Evolutionary conservation across 805 yeast genomes (phyloP).

Genomic region (Saturnispora gosingensis): DNA sequence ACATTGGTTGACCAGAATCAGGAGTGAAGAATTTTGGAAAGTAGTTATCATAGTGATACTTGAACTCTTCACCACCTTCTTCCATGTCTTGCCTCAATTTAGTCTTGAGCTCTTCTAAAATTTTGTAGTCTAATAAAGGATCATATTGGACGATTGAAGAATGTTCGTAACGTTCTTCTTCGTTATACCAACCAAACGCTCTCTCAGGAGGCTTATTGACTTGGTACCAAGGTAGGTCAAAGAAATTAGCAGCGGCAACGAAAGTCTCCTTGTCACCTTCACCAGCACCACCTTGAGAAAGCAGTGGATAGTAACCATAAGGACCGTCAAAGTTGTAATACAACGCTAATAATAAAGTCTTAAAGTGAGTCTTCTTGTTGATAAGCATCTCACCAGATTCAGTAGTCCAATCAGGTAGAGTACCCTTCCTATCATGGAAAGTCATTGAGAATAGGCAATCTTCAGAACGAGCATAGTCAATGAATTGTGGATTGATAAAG

Average conservation of each 20-base stretch:
- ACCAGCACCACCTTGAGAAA: slow-evolving; percentile 68
- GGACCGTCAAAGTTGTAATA: slow-evolving; percentile 67
- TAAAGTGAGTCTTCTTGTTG: slow-evolving; percentile 49
- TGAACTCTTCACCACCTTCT: slow-evolving; percentile 18
- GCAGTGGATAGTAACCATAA: slow-evolving; percentile 53
- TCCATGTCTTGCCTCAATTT: slow-evolving; percentile 19
- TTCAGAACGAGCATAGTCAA: slow-evolving; percentile 29
- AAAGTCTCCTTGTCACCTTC: slow-evolving; percentile 79
- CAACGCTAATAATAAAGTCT: slow-evolving; percentile 47
- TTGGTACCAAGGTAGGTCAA: slow-evolving; percentile 44
- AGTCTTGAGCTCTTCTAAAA: slow-evolving; percentile 18
- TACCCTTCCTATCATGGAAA: slow-evolving; percentile 56
- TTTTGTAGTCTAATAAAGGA: slow-evolving; percentile 25
- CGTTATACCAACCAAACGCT: slow-evolving; percentile 27
- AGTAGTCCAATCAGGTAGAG: slow-evolving; percentile 60
- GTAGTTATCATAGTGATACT: slow-evolving; percentile 23
- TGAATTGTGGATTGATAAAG: slow-evolving; percentile 24
- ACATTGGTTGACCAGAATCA: slow-evolving; percentile 23
- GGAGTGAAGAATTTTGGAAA: slow-evolving; percentile 21
- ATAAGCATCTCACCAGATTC: slow-evolving; percentile 66
- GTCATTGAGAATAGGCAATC: slow-evolving; percentile 29
- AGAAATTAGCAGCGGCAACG: slow-evolving; percentile 57
- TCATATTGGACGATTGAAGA: slow-evolving; percentile 29
- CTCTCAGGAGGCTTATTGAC: slow-evolving; percentile 32
- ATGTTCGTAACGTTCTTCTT: slow-evolving; percentile 26